A percentile compares a stretch with the other conserved stretches of the same genome.
Conservation (phyloP, 495 filamentous ascomycete genomes). For the Aspergillus wentii region DNA sequence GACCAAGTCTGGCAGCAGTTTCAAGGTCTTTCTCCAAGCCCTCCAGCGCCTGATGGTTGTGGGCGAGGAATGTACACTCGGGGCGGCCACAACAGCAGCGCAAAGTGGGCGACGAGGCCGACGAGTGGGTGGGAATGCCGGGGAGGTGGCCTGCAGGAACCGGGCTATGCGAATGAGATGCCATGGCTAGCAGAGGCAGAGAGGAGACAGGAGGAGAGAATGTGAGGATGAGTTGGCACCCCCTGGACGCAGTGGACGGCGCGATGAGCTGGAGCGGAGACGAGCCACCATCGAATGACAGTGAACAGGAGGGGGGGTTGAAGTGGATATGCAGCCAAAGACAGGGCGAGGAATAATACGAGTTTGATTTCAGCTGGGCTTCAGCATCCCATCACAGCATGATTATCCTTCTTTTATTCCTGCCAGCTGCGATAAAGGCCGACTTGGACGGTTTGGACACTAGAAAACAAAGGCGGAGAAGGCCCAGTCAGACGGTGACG, state of each 20-base stretch:
- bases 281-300: constrained; percentile 6
- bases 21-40: constrained; percentile 82
- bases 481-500: neutral
- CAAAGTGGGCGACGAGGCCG: constrained; percentile 22
- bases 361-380: too few relatives aligned
- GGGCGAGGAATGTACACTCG: constrained; percentile 74
- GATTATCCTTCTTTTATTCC: too few relatives aligned
- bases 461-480: constrained; percentile 4
- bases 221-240: constrained; percentile 3
- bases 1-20: constrained; percentile 78
- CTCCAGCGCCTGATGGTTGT: constrained; percentile 72
- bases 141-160: constrained; percentile 16
- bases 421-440: too few relatives aligned
- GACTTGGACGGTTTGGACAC: too few relatives aligned
- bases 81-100: constrained; percentile 80
- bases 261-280: constrained; percentile 9
- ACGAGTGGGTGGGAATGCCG: constrained; percentile 38
- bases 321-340: neutral
- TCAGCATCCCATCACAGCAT: too few relatives aligned
- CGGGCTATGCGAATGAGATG: constrained; percentile 26
- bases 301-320: constrained; percentile 2
- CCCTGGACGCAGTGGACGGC: constrained; percentile 13
- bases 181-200: constrained; percentile 20
- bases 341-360: too few relatives aligned
- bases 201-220: constrained; percentile 1